Base-by-base conservation (phyloP, 345 rosid genomes). In the Capsella bursapastoris region DNA sequence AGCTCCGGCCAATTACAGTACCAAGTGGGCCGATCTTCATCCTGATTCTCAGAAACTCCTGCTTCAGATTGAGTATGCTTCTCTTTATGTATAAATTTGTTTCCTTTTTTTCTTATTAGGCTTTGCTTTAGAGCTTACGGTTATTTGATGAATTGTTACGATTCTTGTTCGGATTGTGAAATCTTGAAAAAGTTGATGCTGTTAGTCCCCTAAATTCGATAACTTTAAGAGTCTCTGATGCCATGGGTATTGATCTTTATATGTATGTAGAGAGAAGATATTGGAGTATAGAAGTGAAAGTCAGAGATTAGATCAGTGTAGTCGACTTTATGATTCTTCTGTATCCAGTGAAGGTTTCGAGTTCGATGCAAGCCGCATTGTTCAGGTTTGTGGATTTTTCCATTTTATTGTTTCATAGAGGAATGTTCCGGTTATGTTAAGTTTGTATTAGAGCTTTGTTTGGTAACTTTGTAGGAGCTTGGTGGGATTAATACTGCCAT, bases 11-110 rank as follows among this genome's bases (percentile, higher is more conserved):
- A 95, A 10, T 85, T 95, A 90, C 83, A 80, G 96, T 73, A 88
- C 98, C 11, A 90, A 89, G 65, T 95, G 99, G 99, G 85, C 87
- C 22, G 97, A 95, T 89, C 92, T 95, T 66, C 97, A 89, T 73
- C 96, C 96, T 12, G 97, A 92, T 84, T 89, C 96, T 51, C 99
- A 92, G 69, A 95, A 92, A 49, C 34, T 83, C 71, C 81, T 95
- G 34, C 99, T 89, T 40, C 89, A 86, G 75, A 92, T 94, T 44
- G 98, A 93, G 97, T 93, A 85, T 3, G 87, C 5, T 76, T 35
- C 15, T 40, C 14, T 64, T 56, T 14, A 48, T 8, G 49, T 29
- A 25, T 8, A 63, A 4, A 77, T 41, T 56, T 15, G 44, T 50
- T 28, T 74, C 43, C 52, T 48, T 57, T 56, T 38, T 34, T 28